Percentiles rank a stretch among this genome's conserved stretches.
These are phyloP conservation scores for Lentinula sp. DNA, from an alignment of 768 basidiomycete species.

Conservation along the genomic window DNA sequence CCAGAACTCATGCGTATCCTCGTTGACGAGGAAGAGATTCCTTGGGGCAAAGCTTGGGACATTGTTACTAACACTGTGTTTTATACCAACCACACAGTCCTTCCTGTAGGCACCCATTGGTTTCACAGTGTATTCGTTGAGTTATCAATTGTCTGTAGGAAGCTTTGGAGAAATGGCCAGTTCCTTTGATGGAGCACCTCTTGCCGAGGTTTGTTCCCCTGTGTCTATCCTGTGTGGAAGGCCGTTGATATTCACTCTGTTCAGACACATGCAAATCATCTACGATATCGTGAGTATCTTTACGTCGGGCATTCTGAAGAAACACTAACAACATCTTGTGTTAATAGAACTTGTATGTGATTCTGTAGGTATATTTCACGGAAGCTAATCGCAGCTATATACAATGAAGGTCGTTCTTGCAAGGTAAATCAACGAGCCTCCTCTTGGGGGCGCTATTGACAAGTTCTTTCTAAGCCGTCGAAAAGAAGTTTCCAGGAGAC, in stretches of 20 bases:
- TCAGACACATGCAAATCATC: constrained; percentile 85
- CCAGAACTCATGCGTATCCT: constrained; percentile 92
- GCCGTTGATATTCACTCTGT: not conserved
- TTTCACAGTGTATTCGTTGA: not conserved
- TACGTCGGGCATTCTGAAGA: too few species aligned
- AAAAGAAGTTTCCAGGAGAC: constrained; percentile 86
- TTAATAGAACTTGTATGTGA: constrained; percentile 1
- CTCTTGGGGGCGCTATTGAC: not conserved
- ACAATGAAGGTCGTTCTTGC: constrained; percentile 48
- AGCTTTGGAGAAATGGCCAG: constrained; percentile 89
- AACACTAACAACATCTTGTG: not conserved
- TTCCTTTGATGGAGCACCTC: constrained; percentile 79
- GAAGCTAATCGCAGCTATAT: not conserved
- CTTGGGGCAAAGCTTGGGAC: constrained; percentile 82
- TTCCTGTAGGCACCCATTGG: constrained; percentile 52
- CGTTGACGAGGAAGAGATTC: constrained; percentile 85
- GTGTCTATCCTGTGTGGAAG: not conserved
- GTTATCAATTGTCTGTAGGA: constrained; percentile 36
- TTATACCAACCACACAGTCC: constrained; percentile 94
- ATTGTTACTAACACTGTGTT: constrained; percentile 90
- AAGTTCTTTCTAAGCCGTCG: constrained; percentile 50
- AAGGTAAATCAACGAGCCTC: constrained; percentile 38
- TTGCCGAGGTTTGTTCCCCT: constrained; percentile 54
- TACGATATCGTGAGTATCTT: constrained; percentile 68
- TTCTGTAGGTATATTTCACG: not conserved